Evolutionary conservation across 2,329 filamentous ascomycete genomes (phyloP).

Genomic region (Penicillium sclerotiorum): DNA sequence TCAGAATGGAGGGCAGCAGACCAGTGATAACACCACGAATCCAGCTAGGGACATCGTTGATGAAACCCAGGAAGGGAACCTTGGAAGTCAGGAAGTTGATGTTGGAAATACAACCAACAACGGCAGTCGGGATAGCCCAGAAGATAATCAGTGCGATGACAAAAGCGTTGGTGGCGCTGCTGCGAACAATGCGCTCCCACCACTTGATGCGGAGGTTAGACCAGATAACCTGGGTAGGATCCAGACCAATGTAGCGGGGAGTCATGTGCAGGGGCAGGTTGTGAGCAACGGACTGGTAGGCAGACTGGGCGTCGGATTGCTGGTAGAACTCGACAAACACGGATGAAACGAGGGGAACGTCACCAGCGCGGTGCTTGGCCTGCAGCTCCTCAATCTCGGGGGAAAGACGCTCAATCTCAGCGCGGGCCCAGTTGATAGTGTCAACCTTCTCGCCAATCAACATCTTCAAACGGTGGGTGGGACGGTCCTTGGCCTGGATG

Average conservation of each 20-base stretch:
- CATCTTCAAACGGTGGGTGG: constrained; percentile 71
- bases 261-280: constrained; percentile 86
- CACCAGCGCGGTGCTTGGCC: constrained; percentile 65
- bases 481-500: constrained; percentile 72
- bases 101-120: constrained; percentile 86
- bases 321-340: constrained; percentile 89
- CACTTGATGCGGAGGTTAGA: constrained; percentile 77
- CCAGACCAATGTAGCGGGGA: constrained; percentile 80
- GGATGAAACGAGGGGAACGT: constrained; percentile 68
- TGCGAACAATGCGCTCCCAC: constrained; percentile 80
- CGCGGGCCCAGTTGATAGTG: constrained; percentile 86
- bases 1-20: constrained; percentile 75
- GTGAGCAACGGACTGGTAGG: constrained; percentile 83
- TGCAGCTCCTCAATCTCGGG: constrained; percentile 72
- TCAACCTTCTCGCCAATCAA: constrained; percentile 87
- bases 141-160: constrained; percentile 81
- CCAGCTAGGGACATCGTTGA: constrained; percentile 68
- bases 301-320: constrained; percentile 81
- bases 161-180: constrained; percentile 69
- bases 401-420: constrained; percentile 73
- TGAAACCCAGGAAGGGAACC: constrained; percentile 71
- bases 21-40: constrained; percentile 83
- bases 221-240: constrained; percentile 84
- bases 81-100: constrained; percentile 67
- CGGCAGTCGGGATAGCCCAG: constrained; percentile 75